Percentiles rank a stretch among this genome's conserved stretches.
Conservation (phyloP, 495 filamentous ascomycete species). For the Sordaria brevicollis region DNA sequence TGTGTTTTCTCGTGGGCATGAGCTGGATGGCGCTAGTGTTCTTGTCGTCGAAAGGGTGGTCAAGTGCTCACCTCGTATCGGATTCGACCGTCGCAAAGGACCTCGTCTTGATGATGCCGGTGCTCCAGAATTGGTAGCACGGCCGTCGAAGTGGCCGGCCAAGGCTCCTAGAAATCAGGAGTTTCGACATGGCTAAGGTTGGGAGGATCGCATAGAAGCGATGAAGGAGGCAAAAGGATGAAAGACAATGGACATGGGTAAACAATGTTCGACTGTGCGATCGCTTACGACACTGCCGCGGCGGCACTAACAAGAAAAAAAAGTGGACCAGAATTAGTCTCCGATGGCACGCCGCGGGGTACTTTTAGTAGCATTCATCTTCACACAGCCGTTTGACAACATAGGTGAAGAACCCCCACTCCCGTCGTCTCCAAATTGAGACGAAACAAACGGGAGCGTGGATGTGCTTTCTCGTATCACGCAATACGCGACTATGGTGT, state of each 20-base stretch:
- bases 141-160: constrained; percentile 13
- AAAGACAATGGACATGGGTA: not conserved
- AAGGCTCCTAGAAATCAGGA: constrained; percentile 24
- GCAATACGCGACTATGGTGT: not conserved
- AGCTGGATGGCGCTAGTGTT: not conserved
- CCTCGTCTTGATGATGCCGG: constrained; percentile 5
- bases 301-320: not conserved
- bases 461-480: not conserved
- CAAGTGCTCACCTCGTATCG: constrained; percentile 23
- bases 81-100: constrained; percentile 29
- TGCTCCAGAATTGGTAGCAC: not conserved
- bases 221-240: not conserved
- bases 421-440: not conserved
- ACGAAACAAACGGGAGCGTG: not conserved
- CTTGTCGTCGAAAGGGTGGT: not conserved
- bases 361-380: not conserved
- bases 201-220: not conserved
- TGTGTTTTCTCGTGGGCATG: not conserved
- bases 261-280: not conserved
- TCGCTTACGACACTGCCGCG: not conserved
- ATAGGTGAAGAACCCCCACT: not conserved
- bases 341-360: not conserved
- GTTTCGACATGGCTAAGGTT: constrained; percentile 20
- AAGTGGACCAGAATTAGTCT: not conserved
- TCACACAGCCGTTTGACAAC: not conserved